Base-by-base conservation (phyloP, 2,329 filamentous ascomycete genomes). In the Orbilia blumenaviensis region DNA sequence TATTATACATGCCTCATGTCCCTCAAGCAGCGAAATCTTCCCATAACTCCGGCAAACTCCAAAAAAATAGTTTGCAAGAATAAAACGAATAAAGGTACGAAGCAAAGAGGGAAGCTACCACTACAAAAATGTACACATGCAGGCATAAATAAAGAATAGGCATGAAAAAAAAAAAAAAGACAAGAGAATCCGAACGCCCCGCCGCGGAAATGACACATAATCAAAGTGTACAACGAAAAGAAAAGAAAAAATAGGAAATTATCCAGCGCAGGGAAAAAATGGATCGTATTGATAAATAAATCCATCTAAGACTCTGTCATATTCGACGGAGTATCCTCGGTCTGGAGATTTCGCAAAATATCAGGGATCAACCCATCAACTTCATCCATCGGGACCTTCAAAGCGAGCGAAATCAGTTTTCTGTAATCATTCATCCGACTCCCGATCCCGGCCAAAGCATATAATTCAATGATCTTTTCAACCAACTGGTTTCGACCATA, bases 361-460 rank as follows among this genome's bases (percentile, higher is more conserved):
- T 80, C 79, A 0, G 79, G 79, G 29, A 80, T 74, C 34, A 80
- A 52, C 48, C 79, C 77, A 44, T 80, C 79, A n/a, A 80, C 79
- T 23, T 80, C 78, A 21, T 80, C 78, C 23, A 79, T 78, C 25
- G 78, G 74, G 9, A 80, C 71, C n/a, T 77, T 78, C 23, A 80
- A 78, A 50, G 79, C 79, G 14, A 79, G 38, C n/a, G 79, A 79
- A 46, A 80, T 80, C 46, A 80, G 68, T 23, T 79, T 78, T 10
- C 79, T 72, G 38, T 80, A 80, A 54, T 80, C 79, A 41, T 77
- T 79, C 78, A 80, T 80, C 36, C 78, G 79, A 14, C 75, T 79
- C 2, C 79, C 79, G 9, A 79, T 75, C 10, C 79, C 79, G 14
- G 78, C 80, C 23, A 78, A 68, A 18, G 79, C 78, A 41, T 79